Base-by-base conservation (phyloP, 768 basidiomycete genomes). In the Kwoniella sp. region DNA sequence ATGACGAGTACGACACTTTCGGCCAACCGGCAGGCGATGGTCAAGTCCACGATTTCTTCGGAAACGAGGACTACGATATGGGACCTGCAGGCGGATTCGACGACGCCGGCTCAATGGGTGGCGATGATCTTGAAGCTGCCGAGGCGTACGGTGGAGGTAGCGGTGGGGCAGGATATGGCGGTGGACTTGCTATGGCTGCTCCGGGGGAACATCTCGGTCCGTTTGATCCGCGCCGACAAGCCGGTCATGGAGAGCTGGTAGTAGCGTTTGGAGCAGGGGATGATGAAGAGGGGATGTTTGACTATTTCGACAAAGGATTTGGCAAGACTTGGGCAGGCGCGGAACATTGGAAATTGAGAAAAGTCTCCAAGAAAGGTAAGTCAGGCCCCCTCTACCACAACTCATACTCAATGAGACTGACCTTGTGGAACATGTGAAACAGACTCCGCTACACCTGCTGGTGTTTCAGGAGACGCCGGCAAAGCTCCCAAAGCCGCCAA, bases 311-410 rank as follows among this genome's bases (percentile, higher is more conserved):
- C 79, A 85, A 88, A 72, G 72, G 74, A 1, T 85, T 90, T 72
- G 83, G 88, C 71, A 95, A 91, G 84, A 95, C 95, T 70, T 99
- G 96, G 96, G 96, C 96, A 2, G 96, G 96, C 0, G 94, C 94
- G 8, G 92, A 98, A 80, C 96, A 99, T 77, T 99, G 96, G 95
- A 98, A 95, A 78, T 79, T 98, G 73, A 83, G 90, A 29, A 90
- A 88, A 75, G 84, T 88, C n/a, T 83, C 92, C 56, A 85, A 89
- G 64, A 86, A 85, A 83, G 85, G 92, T 94, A 67, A 80, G 87
- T 22, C 46, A 13, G n/a, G n/a, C n/a, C n/a, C n/a, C n/a, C n/a
- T n/a, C n/a, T n/a, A n/a, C n/a, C n/a, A n/a, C n/a, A n/a, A n/a
- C n/a, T n/a, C n/a, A n/a, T n/a, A n/a, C n/a, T n/a, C n/a, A n/a